phyloP scores from a whole-genome alignment of 768 basidiomycete genomes.

The Lactarius sp. region DNA sequence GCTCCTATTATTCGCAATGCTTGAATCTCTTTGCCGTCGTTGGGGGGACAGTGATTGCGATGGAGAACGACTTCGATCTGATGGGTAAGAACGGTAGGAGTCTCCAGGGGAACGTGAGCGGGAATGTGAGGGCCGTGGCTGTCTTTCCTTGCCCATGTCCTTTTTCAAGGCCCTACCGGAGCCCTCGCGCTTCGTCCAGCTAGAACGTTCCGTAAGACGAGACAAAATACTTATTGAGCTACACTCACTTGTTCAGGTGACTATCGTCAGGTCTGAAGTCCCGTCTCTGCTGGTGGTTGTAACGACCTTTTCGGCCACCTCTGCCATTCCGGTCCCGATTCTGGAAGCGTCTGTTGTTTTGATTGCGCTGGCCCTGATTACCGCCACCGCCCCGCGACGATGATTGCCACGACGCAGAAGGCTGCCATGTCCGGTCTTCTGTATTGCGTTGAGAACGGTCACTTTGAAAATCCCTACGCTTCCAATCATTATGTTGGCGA shows the following conservation, averaged over 20 bases:
- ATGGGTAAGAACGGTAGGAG: conserved; percentile 59
- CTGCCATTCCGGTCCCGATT: conserved; percentile 24
- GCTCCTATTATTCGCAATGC: conserved; percentile 41
- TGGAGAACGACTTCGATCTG: conserved; percentile 60
- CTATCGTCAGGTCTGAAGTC: conserved; percentile 54
- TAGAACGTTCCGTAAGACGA: conserved; percentile 30
- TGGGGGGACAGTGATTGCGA: conserved; percentile 61
- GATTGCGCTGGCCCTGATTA: conserved; percentile 36
- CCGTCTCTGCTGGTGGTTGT: conserved; percentile 36
- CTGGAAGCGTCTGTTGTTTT: conserved; percentile 35
- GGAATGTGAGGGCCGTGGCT: conserved; percentile 46
- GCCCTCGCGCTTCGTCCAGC: conserved; percentile 63
- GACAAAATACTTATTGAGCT: background rate
- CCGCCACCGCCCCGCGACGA: conserved; percentile 31
- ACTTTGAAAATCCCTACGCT: conserved; percentile 24
- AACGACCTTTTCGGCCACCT: conserved; percentile 28
- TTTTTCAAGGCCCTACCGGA: conserved; percentile 38
- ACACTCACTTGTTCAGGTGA: conserved; percentile 68
- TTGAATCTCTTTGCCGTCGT: conserved; percentile 49
- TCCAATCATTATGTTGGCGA: conserved; percentile 23
- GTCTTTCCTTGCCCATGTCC: conserved; percentile 40
- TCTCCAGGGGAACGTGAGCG: conserved; percentile 53
- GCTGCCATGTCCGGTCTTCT: conserved; percentile 67
- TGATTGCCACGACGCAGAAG: conserved; percentile 62
- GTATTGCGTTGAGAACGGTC: conserved; percentile 29